These are phyloP conservation scores for Xylaria sp. DNA, from an alignment of 2,329 filamentous ascomycete genomes.

Conservation along the genomic window DNA sequence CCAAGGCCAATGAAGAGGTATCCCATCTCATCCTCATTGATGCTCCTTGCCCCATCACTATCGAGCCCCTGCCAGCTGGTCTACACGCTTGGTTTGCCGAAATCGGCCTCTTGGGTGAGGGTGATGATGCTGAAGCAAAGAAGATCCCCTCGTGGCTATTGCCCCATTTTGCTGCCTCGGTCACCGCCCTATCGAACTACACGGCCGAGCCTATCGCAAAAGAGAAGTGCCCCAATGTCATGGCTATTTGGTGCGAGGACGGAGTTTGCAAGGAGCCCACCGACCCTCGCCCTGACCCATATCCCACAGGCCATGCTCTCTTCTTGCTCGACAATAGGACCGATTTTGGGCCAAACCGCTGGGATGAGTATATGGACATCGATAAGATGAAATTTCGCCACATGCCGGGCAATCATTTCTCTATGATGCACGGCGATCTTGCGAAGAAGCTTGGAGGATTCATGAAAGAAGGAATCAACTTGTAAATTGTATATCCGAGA, in stretches of 20 bases:
- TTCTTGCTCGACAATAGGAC: slow-evolving; percentile 79
- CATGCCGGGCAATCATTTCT: slow-evolving; percentile 79
- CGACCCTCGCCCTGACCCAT: slow-evolving; percentile 71
- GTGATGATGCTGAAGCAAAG: slow-evolving; percentile 58
- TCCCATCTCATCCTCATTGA: slow-evolving; percentile 73
- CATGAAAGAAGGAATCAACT: slow-evolving; percentile 48
- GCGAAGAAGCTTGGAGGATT: slow-evolving; percentile 49
- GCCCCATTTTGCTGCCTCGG: slow-evolving; percentile 76
- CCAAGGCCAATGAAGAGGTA: slow-evolving; percentile 65
- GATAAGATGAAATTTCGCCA: slow-evolving; percentile 71
- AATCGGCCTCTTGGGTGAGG: slow-evolving; percentile 75
- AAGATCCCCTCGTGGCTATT: slow-evolving; percentile 78
- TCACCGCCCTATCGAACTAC: slow-evolving; percentile 75
- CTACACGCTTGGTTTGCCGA: slow-evolving; percentile 78
- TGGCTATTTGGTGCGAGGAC: slow-evolving; percentile 77
- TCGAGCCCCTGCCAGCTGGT: slow-evolving; percentile 73
- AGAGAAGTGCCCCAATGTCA: slow-evolving; percentile 68
- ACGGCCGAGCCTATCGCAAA: slow-evolving; percentile 70
- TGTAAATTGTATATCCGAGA: slow-evolving; percentile 27
- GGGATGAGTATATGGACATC: slow-evolving; percentile 71
- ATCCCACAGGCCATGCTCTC: slow-evolving; percentile 68
- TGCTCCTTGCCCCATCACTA: slow-evolving; percentile 71
- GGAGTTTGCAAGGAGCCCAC: slow-evolving; percentile 75
- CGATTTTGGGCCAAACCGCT: slow-evolving; percentile 76
- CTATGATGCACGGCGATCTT: slow-evolving; percentile 74